Evolutionary conservation across 805 yeast species (phyloP).

Genomic region (Wickerhamomyces mucosus): DNA sequence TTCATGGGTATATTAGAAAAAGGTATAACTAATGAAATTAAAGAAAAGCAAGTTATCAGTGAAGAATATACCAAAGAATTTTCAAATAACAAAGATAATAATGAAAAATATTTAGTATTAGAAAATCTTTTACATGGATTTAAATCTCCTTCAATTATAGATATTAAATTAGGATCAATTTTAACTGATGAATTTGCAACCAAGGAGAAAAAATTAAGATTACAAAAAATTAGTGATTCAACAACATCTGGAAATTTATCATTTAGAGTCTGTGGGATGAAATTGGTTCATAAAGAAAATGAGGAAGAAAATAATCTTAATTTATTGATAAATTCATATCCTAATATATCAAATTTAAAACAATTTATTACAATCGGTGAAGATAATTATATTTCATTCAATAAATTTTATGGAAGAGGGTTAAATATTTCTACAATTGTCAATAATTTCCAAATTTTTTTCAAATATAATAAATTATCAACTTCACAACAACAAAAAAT

Average conservation of each 20-base stretch:
- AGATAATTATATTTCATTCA: slow-evolving; percentile 39
- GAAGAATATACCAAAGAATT: background rate
- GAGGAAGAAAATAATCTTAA: no score
- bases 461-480: slow-evolving; percentile 30
- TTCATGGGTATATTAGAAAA: slow-evolving; percentile 51
- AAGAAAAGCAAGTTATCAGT: slow-evolving; percentile 5
- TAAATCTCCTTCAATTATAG: slow-evolving; percentile 61
- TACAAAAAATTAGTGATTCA: slow-evolving; percentile 48
- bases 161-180: slow-evolving; percentile 69
- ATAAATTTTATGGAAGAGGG: slow-evolving; percentile 65
- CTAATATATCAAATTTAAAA: slow-evolving; percentile 9
- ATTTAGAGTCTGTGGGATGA: slow-evolving; percentile 87
- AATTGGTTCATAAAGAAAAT: slow-evolving; percentile 28
- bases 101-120: slow-evolving; percentile 46
- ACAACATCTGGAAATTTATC: slow-evolving; percentile 79
- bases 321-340: background rate
- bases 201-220: slow-evolving; percentile 50
- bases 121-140: slow-evolving; percentile 61
- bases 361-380: slow-evolving; percentile 14
- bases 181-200: slow-evolving; percentile 57
- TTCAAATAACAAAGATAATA: background rate
- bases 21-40: slow-evolving; percentile 28
- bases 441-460: slow-evolving; percentile 36
- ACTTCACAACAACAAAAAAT: slow-evolving; percentile 27
- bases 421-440: slow-evolving; percentile 34